Evolutionary conservation across 441 rosid species (phyloP).

Genomic region (Gossypium schwendimanii): DNA sequence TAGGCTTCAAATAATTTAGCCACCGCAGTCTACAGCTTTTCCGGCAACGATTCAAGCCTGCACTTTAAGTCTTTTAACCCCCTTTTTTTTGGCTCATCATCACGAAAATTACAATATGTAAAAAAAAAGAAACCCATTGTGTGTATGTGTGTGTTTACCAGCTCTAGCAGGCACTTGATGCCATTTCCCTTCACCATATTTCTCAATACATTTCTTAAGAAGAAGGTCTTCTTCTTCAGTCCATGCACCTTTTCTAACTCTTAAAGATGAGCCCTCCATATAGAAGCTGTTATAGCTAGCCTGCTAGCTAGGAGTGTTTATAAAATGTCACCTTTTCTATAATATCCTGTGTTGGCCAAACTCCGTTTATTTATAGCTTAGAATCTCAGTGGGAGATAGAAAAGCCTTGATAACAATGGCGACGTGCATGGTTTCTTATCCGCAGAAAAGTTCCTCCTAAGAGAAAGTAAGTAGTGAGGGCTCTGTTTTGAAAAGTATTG

Average conservation of each 20-base stretch:
- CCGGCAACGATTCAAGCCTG: slow-evolving; percentile 42
- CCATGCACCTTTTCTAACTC: slow-evolving; percentile 32
- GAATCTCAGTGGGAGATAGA: neutral
- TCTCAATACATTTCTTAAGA: slow-evolving; percentile 22
- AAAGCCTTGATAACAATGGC: neutral
- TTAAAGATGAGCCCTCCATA: neutral
- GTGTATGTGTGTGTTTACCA: slow-evolving; percentile 21
- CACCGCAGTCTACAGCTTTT: slow-evolving; percentile 52
- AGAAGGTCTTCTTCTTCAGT: slow-evolving; percentile 28
- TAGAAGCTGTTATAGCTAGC: neutral
- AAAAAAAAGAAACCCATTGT: no score
- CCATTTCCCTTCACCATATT: slow-evolving; percentile 33
- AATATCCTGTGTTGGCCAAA: neutral
- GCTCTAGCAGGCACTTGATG: slow-evolving; percentile 39
- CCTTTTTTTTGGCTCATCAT: no score
- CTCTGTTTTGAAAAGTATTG: neutral
- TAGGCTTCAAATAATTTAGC: slow-evolving; percentile 41
- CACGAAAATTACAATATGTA: neutral
- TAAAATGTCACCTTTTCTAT: neutral
- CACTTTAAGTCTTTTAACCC: neutral
- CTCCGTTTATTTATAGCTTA: neutral
- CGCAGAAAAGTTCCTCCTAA: neutral
- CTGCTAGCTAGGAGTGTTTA: no score
- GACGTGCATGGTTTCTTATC: neutral
- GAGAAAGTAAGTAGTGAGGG: neutral